Conservation (phyloP, 1,284 basidiomycete species). For the Inonotus obliquus region DNA sequence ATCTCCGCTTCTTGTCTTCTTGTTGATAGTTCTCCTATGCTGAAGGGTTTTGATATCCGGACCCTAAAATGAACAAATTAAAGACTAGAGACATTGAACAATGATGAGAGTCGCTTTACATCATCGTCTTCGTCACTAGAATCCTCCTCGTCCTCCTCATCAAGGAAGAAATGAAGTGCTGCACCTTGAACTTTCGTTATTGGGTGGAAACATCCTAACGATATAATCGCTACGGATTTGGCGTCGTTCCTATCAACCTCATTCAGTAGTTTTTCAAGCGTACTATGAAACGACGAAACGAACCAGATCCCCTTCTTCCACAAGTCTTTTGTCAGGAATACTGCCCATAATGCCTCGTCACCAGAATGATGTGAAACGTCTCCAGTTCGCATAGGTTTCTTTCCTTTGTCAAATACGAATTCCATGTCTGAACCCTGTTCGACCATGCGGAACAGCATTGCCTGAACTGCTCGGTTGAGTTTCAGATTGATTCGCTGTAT, state of each 20-base stretch:
- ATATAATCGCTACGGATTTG: constrained; percentile 91
- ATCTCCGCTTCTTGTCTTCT: constrained; percentile 78
- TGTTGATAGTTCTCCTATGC: constrained; percentile 84
- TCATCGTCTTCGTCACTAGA: constrained; percentile 72
- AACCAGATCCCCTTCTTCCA: constrained; percentile 95
- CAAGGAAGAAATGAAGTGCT: constrained; percentile 97
- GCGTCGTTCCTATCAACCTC: constrained; percentile 67
- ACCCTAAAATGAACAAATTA: constrained; percentile 34
- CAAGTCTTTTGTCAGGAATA: constrained; percentile 89
- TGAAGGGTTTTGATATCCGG: constrained; percentile 70
- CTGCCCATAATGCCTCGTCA: constrained; percentile 97
- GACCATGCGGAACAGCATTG: constrained; percentile 94
- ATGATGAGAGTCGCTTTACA: constrained; percentile 28
- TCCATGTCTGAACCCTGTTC: constrained; percentile 57
- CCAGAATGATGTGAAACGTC: constrained; percentile 45
- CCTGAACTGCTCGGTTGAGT: constrained; percentile 94
- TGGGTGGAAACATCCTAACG: constrained; percentile 92
- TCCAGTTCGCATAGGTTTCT: constrained; percentile 42
- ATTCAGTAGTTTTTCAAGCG: background rate
- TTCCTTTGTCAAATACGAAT: constrained; percentile 77
- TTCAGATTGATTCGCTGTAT: constrained; percentile 89
- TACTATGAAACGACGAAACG: constrained; percentile 24
- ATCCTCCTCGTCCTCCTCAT: constrained; percentile 68
- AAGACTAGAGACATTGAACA: background rate
- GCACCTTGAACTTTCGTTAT: constrained; percentile 93